These are phyloP conservation scores for Helotiales sp. DNA, from an alignment of 2,329 filamentous ascomycete species.

Conservation along the genomic window DNA sequence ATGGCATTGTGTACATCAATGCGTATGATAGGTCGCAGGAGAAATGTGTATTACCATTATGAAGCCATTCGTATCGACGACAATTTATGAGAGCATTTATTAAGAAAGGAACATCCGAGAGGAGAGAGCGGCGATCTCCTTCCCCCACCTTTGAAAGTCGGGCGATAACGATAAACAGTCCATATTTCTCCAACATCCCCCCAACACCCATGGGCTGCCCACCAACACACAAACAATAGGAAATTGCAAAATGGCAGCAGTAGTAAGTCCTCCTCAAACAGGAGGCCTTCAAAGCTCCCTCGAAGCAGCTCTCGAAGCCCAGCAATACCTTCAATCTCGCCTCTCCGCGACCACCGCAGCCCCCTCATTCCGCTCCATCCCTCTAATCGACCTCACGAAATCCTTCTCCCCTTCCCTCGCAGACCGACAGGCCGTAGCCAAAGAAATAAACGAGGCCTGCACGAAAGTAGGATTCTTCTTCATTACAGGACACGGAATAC, in stretches of 20 bases:
- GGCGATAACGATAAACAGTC: slow-evolving; percentile 2
- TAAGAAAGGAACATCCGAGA: slow-evolving; percentile 3
- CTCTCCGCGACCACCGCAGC: slow-evolving; percentile 28
- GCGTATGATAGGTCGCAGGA: neutral
- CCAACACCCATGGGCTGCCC: neutral
- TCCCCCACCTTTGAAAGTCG: slow-evolving; percentile 17
- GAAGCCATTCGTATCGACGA: neutral
- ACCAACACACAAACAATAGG: neutral
- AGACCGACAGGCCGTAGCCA: slow-evolving; percentile 36
- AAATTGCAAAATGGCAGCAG: slow-evolving; percentile 14
- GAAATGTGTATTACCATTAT: neutral
- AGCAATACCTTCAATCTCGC: slow-evolving; percentile 37
- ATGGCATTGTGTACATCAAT: too few species aligned
- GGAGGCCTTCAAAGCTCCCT: slow-evolving; percentile 21
- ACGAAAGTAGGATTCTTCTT: slow-evolving; percentile 42
- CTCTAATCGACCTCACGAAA: slow-evolving; percentile 40
- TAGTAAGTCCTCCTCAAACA: slow-evolving; percentile 3
- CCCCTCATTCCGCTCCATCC: slow-evolving; percentile 37
- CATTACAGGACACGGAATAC: slow-evolving; percentile 53
- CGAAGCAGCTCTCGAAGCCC: slow-evolving; percentile 37
- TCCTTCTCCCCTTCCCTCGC: slow-evolving; percentile 38
- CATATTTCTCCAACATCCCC: neutral
- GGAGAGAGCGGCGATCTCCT: neutral
- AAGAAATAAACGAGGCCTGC: slow-evolving; percentile 39
- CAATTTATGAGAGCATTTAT: neutral